phyloP scores from a whole-genome alignment of 257 asterid genomes.

The Solanum tacnaense region DNA sequence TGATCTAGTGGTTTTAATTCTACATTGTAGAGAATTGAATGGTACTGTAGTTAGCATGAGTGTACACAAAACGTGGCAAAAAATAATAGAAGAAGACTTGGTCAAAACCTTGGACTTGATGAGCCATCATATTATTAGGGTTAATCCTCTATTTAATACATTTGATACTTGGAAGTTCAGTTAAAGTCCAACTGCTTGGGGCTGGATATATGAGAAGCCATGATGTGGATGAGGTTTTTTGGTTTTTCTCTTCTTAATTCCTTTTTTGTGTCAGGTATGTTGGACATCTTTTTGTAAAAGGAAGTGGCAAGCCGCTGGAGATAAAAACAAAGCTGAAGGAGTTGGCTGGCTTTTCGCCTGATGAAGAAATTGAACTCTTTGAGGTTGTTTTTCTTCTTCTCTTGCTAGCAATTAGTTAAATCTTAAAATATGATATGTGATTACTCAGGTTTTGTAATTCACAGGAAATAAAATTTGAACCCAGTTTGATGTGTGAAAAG shows the following conservation, averaged over 20 bases:
- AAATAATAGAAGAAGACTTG: not conserved
- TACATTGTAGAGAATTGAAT: not conserved
- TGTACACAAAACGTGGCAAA: not conserved
- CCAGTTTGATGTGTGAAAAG: slow-evolving; percentile 64
- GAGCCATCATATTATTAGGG: not conserved
- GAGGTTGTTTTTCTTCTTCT: slow-evolving; percentile 34
- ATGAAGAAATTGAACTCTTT: slow-evolving; percentile 65
- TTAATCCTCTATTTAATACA: not conserved
- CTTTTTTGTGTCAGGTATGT: slow-evolving; percentile 32
- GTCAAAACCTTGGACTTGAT: not conserved
- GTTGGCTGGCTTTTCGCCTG: slow-evolving; percentile 58
- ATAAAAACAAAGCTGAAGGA: slow-evolving; percentile 46
- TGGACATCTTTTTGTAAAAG: slow-evolving; percentile 62
- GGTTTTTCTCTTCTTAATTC: not conserved
- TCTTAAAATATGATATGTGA: not conserved
- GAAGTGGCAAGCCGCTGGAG: slow-evolving; percentile 46
- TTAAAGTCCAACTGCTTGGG: not conserved
- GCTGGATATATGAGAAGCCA: not conserved
- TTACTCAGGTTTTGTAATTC: not conserved
- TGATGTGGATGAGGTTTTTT: not conserved
- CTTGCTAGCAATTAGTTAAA: not conserved
- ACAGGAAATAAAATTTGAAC: slow-evolving; percentile 72
- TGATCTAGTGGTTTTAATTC: not conserved
- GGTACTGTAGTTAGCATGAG: not conserved
- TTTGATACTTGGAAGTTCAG: not conserved